A percentile compares a stretch with the other conserved stretches of the same genome.
Conservation (phyloP, 768 basidiomycete genomes). For the Galerina sulciceps region DNA sequence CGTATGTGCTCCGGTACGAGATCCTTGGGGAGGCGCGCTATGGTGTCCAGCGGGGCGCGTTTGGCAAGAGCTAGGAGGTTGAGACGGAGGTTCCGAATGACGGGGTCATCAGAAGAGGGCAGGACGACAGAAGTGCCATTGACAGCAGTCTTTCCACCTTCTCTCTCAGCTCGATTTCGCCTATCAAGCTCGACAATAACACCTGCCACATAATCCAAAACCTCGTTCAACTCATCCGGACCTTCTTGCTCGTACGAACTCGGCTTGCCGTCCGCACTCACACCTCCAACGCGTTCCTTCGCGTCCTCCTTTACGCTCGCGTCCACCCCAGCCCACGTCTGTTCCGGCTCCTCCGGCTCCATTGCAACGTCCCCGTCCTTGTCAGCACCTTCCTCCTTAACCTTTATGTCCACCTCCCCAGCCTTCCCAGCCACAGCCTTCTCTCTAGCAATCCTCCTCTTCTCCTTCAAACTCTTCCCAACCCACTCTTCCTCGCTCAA, state of each 20-base stretch:
- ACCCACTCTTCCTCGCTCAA: conserved; percentile 57
- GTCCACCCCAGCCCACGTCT: conserved; percentile 36
- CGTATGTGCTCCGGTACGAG: conserved; percentile 70
- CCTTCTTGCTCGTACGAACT: conserved; percentile 41
- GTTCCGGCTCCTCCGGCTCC: conserved; percentile 37
- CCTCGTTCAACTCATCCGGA: conserved; percentile 54
- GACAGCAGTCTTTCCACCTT: background rate
- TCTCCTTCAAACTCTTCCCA: conserved; percentile 45
- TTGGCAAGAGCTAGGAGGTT: conserved; percentile 81
- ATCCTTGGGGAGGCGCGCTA: conserved; percentile 64
- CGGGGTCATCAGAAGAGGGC: conserved; percentile 45
- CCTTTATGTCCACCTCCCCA: conserved; percentile 3
- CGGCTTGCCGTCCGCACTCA: conserved; percentile 10
- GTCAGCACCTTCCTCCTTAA: conserved; percentile 7
- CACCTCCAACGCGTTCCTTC: background rate
- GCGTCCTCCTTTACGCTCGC: conserved; percentile 23
- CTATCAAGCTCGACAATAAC: conserved; percentile 51
- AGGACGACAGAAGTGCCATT: background rate
- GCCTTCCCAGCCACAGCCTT: background rate
- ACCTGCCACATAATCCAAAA: conserved; percentile 60
- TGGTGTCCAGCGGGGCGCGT: conserved; percentile 74
- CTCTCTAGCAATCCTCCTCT: conserved; percentile 21
- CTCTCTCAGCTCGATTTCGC: conserved; percentile 18
- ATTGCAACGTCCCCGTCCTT: conserved; percentile 16
- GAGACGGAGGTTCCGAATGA: conserved; percentile 62